Evolutionary conservation across 768 basidiomycete species (phyloP), one percentile per base, ranked within the genome.

Genomic region (Tephrocybe sp.): DNA sequence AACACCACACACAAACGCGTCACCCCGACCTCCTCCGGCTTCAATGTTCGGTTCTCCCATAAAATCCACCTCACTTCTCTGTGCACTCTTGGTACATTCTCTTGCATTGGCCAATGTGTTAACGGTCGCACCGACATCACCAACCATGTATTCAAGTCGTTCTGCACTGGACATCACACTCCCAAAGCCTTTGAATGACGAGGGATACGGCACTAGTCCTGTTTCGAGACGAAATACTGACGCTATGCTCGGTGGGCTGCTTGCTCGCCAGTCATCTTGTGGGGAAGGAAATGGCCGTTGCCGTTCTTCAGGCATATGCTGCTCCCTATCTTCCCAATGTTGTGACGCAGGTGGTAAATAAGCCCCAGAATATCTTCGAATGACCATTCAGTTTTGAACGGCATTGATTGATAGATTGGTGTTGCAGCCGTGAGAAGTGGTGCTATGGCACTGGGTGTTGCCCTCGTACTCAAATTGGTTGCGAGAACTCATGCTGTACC

Each of bases 351-450:
- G 49, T 13, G 29, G 49, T 50, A 18, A 9, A 40, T 25, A 16
- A 8, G n/a, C 22, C 3, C n/a, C 18, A 15, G 12, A 9, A 3
- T 22, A 23, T 8, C 21, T 6, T 25, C 21, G 21, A 16, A 30
- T 24, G 12, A 30, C 7, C 12, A 18, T 22, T 18, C 21, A 27
- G 4, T 10, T 22, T 18, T 29, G 18, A 31, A 21, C 15, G 11
- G 16, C 37, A 40, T 38, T 42, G 29, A 33, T 23, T 15, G n/a
- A 18, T 38, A 34, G 49, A 43, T 4, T 50, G 30, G 30, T 50
- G 49, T 42, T 42, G 42, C 21, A 34, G 25, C 19, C 42, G 42
- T n/a, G 41, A 42, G n/a, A 50, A 34, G 10, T 50, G 49, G 41
- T 50, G 49, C 16, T 42, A 50, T 22, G 13, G 33, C 12, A 33